Percentiles rank a stretch among this genome's conserved stretches.
phyloP scores from a whole-genome alignment of 768 basidiomycete species.

The Mycena albidolilacea region DNA sequence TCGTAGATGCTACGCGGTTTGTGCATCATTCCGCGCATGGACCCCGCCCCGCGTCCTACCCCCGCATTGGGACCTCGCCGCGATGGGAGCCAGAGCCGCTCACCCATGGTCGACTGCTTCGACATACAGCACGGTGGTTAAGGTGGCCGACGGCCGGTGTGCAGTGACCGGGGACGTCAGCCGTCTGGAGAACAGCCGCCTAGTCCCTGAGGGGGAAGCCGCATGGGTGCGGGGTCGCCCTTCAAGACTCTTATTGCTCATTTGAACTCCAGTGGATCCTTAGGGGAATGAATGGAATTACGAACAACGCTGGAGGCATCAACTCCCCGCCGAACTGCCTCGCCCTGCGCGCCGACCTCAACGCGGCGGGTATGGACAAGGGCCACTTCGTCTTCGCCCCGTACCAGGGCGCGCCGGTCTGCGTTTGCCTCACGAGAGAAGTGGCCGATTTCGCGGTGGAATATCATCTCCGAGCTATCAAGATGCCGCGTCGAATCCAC shows the following conservation, averaged over 20 bases:
- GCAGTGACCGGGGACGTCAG: constrained; percentile 20
- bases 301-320: neutral
- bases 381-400: constrained; percentile 28
- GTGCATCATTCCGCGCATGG: constrained; percentile 24
- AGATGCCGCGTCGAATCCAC: constrained; percentile 15
- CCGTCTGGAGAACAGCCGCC: constrained; percentile 13
- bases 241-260: constrained; percentile 7
- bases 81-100: constrained; percentile 14
- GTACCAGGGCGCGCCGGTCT: constrained; percentile 4
- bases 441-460: constrained; percentile 24
- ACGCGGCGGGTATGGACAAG: constrained; percentile 8
- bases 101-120: neutral
- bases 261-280: constrained; percentile 19
- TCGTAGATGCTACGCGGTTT: constrained; percentile 7
- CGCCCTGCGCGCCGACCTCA: constrained; percentile 24
- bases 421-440: constrained; percentile 6
- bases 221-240: constrained; percentile 6
- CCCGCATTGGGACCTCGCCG: constrained; percentile 2
- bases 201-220: constrained; percentile 10
- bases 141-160: constrained; percentile 13
- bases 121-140: constrained; percentile 10
- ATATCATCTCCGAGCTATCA: constrained; percentile 24
- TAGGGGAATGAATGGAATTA: neutral
- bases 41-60: constrained; percentile 10
- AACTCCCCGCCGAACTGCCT: constrained; percentile 26